phyloP scores from a whole-genome alignment of 441 rosid genomes.

The Mallotus japonicus region DNA sequence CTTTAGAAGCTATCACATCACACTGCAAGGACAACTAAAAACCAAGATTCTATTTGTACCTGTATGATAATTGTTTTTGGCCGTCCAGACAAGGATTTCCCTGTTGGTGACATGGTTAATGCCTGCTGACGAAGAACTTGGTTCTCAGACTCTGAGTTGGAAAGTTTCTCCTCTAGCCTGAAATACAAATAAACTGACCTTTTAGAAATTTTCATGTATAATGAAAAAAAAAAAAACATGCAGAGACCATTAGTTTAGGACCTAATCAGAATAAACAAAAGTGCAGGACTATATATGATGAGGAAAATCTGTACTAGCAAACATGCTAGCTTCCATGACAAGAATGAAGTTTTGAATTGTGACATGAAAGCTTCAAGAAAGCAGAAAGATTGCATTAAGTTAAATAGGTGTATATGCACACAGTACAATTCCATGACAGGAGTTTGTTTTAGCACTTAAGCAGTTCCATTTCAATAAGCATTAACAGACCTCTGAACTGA shows the following conservation, averaged over 20 bases:
- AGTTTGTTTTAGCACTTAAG: constrained; percentile 11
- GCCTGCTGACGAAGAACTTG: constrained; percentile 99
- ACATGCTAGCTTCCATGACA: neutral
- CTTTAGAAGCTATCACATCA: constrained; percentile 22
- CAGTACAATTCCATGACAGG: neutral
- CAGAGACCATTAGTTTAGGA: neutral
- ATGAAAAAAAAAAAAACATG: neutral
- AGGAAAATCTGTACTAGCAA: neutral
- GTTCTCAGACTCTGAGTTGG: constrained; percentile 96
- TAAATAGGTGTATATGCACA: neutral
- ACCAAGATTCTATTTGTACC: constrained; percentile 40
- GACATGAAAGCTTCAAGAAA: neutral
- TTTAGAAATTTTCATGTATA: constrained; percentile 18
- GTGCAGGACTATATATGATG: neutral
- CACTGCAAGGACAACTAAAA: constrained; percentile 13
- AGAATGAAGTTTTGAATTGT: neutral
- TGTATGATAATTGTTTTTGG: constrained; percentile 69
- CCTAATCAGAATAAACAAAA: neutral
- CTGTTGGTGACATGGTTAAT: constrained; percentile 91
- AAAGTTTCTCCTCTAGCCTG: constrained; percentile 95
- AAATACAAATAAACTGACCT: constrained; percentile 14
- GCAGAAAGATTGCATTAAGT: constrained; percentile 4
- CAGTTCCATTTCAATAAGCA: constrained; percentile 7
- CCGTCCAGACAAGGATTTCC: constrained; percentile 67
- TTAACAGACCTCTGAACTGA: constrained; percentile 87